phyloP scores from a whole-genome alignment of 345 rosid genomes.

The Arabidopsis thaliana region TAIR10.1 NC_003074.8:20138501-20139000 shows the following conservation, averaged over 20 bases:
- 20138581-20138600: slow-evolving; percentile 99
- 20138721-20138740: slow-evolving; percentile 91
- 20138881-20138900: slow-evolving; percentile 16
- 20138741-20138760: slow-evolving; percentile 99
- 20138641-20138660: slow-evolving; percentile 80
- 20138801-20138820: slow-evolving; percentile 23
- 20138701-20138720: slow-evolving; percentile 93
- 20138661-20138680: slow-evolving; percentile 99
- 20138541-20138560: slow-evolving; percentile 81
- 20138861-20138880: slow-evolving; percentile 60
- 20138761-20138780: slow-evolving; percentile 68
- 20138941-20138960: background rate
- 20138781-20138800: slow-evolving; percentile 42
- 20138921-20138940: slow-evolving; percentile 19
- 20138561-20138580: slow-evolving; percentile 97
- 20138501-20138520: slow-evolving; percentile 80
- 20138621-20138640: slow-evolving; percentile 63
- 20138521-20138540: slow-evolving; percentile 88
- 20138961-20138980: slow-evolving; percentile 22
- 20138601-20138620: slow-evolving; percentile 91
- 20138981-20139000: slow-evolving; percentile 38
- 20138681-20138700: slow-evolving; percentile 84
- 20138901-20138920: slow-evolving; percentile 17
- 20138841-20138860: slow-evolving; percentile 59
- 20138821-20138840: slow-evolving; percentile 35